Base-by-base conservation (phyloP, 345 rosid species). In the Corymbia maculata region DNA sequence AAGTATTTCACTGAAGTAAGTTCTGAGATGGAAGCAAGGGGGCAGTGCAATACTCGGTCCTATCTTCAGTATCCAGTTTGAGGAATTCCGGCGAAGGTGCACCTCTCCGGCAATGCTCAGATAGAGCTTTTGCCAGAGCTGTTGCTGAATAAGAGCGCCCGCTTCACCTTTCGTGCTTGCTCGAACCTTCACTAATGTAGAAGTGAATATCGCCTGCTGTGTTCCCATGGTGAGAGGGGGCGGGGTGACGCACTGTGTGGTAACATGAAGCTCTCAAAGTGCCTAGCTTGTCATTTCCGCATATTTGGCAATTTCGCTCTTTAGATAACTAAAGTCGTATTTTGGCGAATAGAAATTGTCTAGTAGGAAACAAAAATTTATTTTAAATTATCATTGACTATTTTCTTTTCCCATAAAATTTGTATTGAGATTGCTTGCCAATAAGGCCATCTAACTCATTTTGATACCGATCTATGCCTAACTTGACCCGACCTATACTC, bases 261-360 rank as follows among this genome's bases (percentile, higher is more conserved):
- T 92, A 89, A 68, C 89, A 84, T 17, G 93, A 92, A 88, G 93
- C 93, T 64, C 85, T 90, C 79, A 92, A 11, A 47, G 86, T 89
- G 75, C 91, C 91, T 36, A 89, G 89, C 82, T 47, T 90, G 61
- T 95, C 94, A 32, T 90, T 92, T 91, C 97, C 94, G 94, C 94
- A 90, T 51, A 26, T 53, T 47, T 66, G 52, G 52, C 47, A 21
- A 86, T 28, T 70, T 16, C 44, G 21, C 50, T 22, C 44, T n/a
- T 36, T 59, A 28, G 22, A 44, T 36, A 17, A 75, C 82, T 9
- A 30, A 86, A 51, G 61, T 32, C 22, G 8, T 47, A 47, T 47
- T 47, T 47, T 47, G 49, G 49, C 49, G 1, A 47, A 47, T 47
- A 47, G 49, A 47, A 47, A 47, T 47, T 47, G 49, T 47, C 49